Percentiles rank a stretch among this genome's conserved stretches.
Conservation (phyloP, 2,329 filamentous ascomycete species). For the Fusarium protoensiforme region DNA sequence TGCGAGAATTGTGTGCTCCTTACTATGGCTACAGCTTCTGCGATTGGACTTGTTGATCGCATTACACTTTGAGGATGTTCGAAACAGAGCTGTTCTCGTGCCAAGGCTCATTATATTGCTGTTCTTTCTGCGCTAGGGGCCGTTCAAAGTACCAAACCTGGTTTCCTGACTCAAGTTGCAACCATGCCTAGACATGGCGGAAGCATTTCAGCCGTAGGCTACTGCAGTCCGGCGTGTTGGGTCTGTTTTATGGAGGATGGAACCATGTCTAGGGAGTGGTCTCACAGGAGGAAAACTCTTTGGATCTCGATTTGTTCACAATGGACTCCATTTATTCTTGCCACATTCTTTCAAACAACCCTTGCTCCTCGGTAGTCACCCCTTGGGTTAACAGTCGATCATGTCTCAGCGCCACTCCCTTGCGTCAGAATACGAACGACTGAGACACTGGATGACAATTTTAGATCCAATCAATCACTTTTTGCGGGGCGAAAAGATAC, state of each 20-base stretch:
- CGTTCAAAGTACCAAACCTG: background rate
- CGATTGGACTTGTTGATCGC: background rate
- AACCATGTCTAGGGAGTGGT: background rate
- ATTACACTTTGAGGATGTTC: background rate
- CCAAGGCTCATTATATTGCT: background rate
- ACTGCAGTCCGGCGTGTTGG: background rate
- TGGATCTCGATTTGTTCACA: background rate
- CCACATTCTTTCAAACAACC: slow-evolving; percentile 12
- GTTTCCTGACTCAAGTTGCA: background rate
- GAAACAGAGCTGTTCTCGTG: background rate
- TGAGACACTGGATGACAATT: background rate
- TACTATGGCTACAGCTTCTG: no score
- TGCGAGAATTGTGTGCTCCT: no score
- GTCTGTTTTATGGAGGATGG: background rate
- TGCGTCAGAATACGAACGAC: slow-evolving; percentile 10
- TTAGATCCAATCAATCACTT: background rate
- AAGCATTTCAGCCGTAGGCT: background rate
- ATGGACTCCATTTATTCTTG: background rate
- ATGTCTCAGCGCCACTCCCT: slow-evolving; percentile 35
- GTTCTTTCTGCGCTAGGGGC: background rate
- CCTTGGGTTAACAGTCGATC: slow-evolving; percentile 21
- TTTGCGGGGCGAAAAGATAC: background rate
- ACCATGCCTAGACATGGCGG: background rate
- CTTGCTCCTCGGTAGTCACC: background rate
- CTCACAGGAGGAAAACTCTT: background rate